Conservation (phyloP, 306 rosid genomes). For the Ormosia emarginata region DNA sequence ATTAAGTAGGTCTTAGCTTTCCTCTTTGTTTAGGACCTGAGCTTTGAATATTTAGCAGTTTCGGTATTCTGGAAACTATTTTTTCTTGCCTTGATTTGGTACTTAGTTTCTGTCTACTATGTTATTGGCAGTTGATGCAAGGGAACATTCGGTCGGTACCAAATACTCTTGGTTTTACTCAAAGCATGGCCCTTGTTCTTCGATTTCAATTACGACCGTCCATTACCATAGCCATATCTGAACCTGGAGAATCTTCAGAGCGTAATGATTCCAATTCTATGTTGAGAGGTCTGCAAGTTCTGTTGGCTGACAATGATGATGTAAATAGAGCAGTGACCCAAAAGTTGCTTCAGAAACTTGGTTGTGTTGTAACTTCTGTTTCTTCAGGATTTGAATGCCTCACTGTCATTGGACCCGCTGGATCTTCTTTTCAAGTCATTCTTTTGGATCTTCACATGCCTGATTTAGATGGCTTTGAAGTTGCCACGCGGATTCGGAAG, state of each 20-base stretch:
- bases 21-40: neutral
- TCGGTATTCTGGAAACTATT: neutral
- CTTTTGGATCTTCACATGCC: constrained; percentile 87
- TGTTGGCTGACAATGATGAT: constrained; percentile 79
- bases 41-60: neutral
- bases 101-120: neutral
- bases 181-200: constrained; percentile 86
- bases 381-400: constrained; percentile 94
- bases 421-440: constrained; percentile 61
- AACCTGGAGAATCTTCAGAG: constrained; percentile 75
- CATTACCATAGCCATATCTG: constrained; percentile 70
- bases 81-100: neutral
- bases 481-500: constrained; percentile 71
- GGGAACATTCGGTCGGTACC: constrained; percentile 86
- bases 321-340: constrained; percentile 88
- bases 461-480: constrained; percentile 83
- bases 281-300: constrained; percentile 70
- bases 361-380: constrained; percentile 72
- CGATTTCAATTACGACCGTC: constrained; percentile 78
- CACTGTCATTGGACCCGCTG: constrained; percentile 53
- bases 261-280: constrained; percentile 59
- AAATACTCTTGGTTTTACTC: constrained; percentile 69
- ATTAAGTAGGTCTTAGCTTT: neutral
- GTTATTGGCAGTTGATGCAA: constrained; percentile 84
- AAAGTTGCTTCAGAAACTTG: constrained; percentile 82